phyloP scores from a whole-genome alignment of 208 protist genomes.

The Trypanosoma melophagium region DNA sequence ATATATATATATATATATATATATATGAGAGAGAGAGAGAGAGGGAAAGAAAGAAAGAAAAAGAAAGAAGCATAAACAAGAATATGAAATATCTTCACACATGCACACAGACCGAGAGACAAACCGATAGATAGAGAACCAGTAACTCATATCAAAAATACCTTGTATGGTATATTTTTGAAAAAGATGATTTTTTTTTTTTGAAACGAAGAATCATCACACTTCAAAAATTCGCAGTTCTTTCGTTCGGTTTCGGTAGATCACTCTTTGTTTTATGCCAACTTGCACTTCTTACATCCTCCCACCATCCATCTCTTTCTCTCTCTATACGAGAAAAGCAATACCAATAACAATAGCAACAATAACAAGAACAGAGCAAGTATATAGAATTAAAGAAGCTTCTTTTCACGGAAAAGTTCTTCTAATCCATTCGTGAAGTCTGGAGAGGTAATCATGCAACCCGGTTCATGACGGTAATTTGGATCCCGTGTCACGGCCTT shows the following conservation, averaged over 20 bases:
- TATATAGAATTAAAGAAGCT: slow-evolving; percentile 36
- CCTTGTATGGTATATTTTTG: too few relatives aligned
- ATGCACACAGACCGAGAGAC: too few relatives aligned
- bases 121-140: too few relatives aligned
- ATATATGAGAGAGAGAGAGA: slow-evolving; percentile 1
- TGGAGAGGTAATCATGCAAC: slow-evolving; percentile 45
- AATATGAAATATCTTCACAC: too few relatives aligned
- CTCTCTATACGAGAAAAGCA: background rate
- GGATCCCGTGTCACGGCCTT: slow-evolving; percentile 63
- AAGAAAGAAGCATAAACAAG: too few relatives aligned
- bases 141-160: too few relatives aligned
- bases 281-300: too few relatives aligned
- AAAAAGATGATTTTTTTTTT: too few relatives aligned
- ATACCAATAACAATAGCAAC: background rate
- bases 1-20: background rate
- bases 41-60: background rate
- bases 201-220: too few relatives aligned
- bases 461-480: slow-evolving; percentile 67
- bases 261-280: too few relatives aligned
- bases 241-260: too few relatives aligned
- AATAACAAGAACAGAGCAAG: background rate
- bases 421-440: slow-evolving; percentile 74
- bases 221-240: too few relatives aligned
- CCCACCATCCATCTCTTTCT: background rate
- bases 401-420: slow-evolving; percentile 42